A percentile compares a stretch with the other conserved stretches of the same genome.
These are phyloP conservation scores for Vanrija humicola DNA, from an alignment of 1,284 basidiomycete genomes.

Conservation along the genomic window DNA sequence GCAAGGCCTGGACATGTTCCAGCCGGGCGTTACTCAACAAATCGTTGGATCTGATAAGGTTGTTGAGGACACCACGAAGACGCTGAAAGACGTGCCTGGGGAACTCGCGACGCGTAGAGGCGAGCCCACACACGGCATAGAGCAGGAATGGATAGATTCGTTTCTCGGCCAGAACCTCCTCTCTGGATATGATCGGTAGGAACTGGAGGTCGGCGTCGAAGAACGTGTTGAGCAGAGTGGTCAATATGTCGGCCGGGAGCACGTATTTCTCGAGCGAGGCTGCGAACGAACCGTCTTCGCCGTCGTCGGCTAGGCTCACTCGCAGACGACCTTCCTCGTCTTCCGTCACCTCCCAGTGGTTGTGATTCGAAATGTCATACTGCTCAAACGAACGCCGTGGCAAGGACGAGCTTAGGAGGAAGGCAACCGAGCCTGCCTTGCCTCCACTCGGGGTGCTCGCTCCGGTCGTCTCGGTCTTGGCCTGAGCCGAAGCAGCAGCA, in stretches of 20 bases:
- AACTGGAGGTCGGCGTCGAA: slow-evolving; percentile 80
- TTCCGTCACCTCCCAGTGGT: slow-evolving; percentile 73
- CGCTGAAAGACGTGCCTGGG: slow-evolving; percentile 78
- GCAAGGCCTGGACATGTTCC: slow-evolving; percentile 80
- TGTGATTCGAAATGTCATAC: slow-evolving; percentile 79
- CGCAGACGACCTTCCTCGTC: slow-evolving; percentile 62
- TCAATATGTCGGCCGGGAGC: slow-evolving; percentile 64
- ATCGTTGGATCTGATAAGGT: slow-evolving; percentile 81
- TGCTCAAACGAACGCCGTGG: slow-evolving; percentile 76
- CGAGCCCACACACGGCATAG: slow-evolving; percentile 87
- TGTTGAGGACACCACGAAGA: slow-evolving; percentile 78
- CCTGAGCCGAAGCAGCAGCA: background rate
- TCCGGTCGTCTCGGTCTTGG: slow-evolving; percentile 64
- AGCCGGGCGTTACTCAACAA: slow-evolving; percentile 80
- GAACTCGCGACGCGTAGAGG: slow-evolving; percentile 77
- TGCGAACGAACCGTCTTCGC: background rate
- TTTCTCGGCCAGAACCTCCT: slow-evolving; percentile 67
- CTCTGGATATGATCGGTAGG: slow-evolving; percentile 78
- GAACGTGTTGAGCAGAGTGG: slow-evolving; percentile 82
- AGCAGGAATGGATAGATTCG: slow-evolving; percentile 60
- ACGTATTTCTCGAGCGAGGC: slow-evolving; percentile 51
- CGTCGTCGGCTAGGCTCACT: background rate
- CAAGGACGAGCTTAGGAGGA: slow-evolving; percentile 83
- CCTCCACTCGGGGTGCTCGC: too few species aligned
- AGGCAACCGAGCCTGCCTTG: slow-evolving; percentile 45